phyloP scores from a whole-genome alignment of 768 basidiomycete genomes.

The Amanita pseudoporphyria region DNA sequence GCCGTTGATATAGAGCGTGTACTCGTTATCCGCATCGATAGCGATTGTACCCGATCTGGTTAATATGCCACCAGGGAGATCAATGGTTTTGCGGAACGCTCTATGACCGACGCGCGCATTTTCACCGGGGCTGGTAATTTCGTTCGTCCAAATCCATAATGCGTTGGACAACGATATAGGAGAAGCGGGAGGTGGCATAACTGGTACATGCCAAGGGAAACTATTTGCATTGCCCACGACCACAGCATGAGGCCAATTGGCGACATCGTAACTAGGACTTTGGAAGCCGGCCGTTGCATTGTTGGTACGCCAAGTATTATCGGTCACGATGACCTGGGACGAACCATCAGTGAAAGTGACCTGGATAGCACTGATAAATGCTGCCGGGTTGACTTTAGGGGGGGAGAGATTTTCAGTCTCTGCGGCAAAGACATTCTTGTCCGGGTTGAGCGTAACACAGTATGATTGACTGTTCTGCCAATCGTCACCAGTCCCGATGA shows the following conservation, averaged over 20 bases:
- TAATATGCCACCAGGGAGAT: too few species aligned
- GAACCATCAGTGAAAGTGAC: constrained; percentile 22
- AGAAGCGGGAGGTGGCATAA: constrained; percentile 12
- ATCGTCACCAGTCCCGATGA: constrained; percentile 15
- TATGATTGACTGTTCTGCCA: constrained; percentile 17
- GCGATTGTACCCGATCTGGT: too few species aligned
- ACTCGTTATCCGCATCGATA: too few species aligned
- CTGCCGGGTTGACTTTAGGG: constrained; percentile 16
- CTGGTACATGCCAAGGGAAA: constrained; percentile 5
- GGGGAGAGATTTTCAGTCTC: constrained; percentile 13
- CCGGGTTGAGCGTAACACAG: constrained; percentile 18
- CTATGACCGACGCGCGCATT: too few species aligned
- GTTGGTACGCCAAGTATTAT: constrained; percentile 20
- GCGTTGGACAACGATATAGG: constrained; percentile 16
- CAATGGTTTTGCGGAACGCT: too few species aligned
- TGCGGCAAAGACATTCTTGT: constrained; percentile 25
- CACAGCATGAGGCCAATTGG: constrained; percentile 19
- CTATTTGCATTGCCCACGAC: constrained; percentile 13
- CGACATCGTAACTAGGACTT: constrained; percentile 20
- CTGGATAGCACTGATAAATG: constrained; percentile 20
- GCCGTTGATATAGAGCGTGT: too few species aligned
- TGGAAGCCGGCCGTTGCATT: constrained; percentile 19
- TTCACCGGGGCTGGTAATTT: too few species aligned
- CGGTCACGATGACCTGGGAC: constrained; percentile 20
- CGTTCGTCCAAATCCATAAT: too few species aligned